Conservation (phyloP, 208 protist genomes). For the Trypanosoma cruzi region DNA sequence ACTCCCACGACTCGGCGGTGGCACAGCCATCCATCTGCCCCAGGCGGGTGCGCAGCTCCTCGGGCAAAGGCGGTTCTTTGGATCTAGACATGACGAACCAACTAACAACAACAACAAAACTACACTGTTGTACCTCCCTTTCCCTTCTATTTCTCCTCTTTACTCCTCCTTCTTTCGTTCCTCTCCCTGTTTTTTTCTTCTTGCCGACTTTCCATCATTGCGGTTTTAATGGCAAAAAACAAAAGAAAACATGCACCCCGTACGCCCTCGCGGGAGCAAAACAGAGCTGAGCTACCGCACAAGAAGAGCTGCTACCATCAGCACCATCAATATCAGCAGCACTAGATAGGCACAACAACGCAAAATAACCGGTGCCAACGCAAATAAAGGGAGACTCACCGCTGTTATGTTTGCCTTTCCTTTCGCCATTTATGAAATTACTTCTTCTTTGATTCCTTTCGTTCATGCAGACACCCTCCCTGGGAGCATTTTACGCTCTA, state of each 20-base stretch:
- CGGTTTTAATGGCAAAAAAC: too few species aligned
- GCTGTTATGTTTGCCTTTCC: too few species aligned
- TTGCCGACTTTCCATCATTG: neutral
- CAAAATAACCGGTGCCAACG: too few species aligned
- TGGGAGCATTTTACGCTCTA: neutral
- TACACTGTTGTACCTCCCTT: neutral
- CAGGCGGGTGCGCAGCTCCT: conserved; percentile 40
- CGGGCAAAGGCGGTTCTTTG: conserved; percentile 54
- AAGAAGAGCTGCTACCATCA: too few species aligned
- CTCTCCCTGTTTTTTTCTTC: neutral
- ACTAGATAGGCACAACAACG: too few species aligned
- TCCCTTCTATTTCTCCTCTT: neutral
- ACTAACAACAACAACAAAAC: conserved; percentile 5
- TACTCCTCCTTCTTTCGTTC: neutral
- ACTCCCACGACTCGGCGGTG: conserved; percentile 60
- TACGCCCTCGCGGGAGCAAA: too few species aligned
- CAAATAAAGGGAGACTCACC: too few species aligned
- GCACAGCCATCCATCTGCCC: conserved; percentile 19
- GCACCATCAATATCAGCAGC: too few species aligned
- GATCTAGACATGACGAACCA: conserved; percentile 17
- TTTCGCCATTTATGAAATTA: too few species aligned
- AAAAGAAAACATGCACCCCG: neutral
- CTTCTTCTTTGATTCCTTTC: too few species aligned
- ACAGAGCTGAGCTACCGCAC: too few species aligned
- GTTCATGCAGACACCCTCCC: too few species aligned